A percentile compares a stretch with the other conserved stretches of the same genome.
phyloP scores from a whole-genome alignment of 306 rosid genomes.

The Quercus aquifolioides region DNA sequence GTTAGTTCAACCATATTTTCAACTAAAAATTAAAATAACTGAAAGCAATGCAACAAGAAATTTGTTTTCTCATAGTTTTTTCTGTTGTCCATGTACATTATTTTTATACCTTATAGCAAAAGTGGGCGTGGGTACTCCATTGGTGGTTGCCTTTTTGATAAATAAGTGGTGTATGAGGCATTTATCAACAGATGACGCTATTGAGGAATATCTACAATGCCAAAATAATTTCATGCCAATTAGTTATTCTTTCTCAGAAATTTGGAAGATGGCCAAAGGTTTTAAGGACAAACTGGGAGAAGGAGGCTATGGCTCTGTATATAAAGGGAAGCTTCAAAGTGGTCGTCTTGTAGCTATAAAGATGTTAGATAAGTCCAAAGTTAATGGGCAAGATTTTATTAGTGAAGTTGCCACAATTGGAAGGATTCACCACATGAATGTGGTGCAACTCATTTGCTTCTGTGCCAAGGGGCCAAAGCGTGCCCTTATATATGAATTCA shows the following conservation, averaged over 20 bases:
- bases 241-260: slow-evolving; percentile 15
- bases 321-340: slow-evolving; percentile 9
- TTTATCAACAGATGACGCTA: neutral
- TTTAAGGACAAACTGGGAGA: slow-evolving; percentile 15
- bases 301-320: slow-evolving; percentile 16
- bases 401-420: slow-evolving; percentile 5
- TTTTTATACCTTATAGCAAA: neutral
- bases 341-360: slow-evolving; percentile 10
- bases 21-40: neutral
- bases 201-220: slow-evolving; percentile 1
- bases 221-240: slow-evolving; percentile 1
- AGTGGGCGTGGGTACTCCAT: neutral
- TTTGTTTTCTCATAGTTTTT: neutral
- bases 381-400: slow-evolving; percentile 24
- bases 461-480: slow-evolving; percentile 14
- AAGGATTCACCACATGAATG: slow-evolving; percentile 15
- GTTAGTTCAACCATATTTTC: too few relatives aligned
- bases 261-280: slow-evolving; percentile 5
- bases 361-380: slow-evolving; percentile 1
- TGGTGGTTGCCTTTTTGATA: neutral
- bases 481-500: slow-evolving; percentile 17
- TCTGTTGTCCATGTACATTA: neutral
- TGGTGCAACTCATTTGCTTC: slow-evolving; percentile 8
- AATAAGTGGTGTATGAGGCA: slow-evolving; percentile 29
- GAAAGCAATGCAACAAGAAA: neutral